Evolutionary conservation across 2,329 filamentous ascomycete species (phyloP).

Genomic region (Drechslera avenae): DNA sequence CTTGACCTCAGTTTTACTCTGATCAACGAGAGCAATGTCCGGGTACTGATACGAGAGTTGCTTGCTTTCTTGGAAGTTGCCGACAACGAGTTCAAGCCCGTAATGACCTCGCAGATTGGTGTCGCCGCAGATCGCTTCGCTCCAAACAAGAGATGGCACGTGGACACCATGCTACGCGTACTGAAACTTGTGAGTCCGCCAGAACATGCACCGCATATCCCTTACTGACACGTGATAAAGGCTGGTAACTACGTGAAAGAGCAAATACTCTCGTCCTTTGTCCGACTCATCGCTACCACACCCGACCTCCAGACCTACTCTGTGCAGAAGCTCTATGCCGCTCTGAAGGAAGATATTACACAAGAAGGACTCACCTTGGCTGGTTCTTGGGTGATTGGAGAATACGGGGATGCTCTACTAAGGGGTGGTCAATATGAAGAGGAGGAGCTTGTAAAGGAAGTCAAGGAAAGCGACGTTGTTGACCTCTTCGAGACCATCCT

Average conservation of each 20-base stretch:
- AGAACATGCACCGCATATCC: neutral
- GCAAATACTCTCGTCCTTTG: conserved; percentile 94
- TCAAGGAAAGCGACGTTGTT: conserved; percentile 87
- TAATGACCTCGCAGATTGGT: conserved; percentile 97
- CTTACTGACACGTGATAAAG: conserved; percentile 28
- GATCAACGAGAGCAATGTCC: conserved; percentile 95
- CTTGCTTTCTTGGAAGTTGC: conserved; percentile 95
- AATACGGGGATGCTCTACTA: conserved; percentile 91
- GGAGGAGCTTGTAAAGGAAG: conserved; percentile 80
- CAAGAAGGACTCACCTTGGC: conserved; percentile 94
- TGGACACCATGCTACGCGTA: conserved; percentile 95
- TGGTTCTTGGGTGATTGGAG: conserved; percentile 96
- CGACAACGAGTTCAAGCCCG: conserved; percentile 97
- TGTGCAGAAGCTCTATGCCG: conserved; percentile 90
- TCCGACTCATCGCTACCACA: conserved; percentile 91
- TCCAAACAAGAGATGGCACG: conserved; percentile 97
- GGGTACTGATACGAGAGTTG: conserved; percentile 89
- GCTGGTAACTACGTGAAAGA: conserved; percentile 98
- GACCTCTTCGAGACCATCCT: conserved; percentile 92
- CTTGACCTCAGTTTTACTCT: conserved; percentile 96
- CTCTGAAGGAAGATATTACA: conserved; percentile 93
- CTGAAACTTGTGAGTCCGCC: conserved; percentile 67
- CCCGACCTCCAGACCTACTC: conserved; percentile 95
- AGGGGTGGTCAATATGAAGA: conserved; percentile 91
- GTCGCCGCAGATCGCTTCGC: conserved; percentile 95